phyloP scores from a whole-genome alignment of 176 grass and related monocot species.

The Elaeis guineensis region DNA sequence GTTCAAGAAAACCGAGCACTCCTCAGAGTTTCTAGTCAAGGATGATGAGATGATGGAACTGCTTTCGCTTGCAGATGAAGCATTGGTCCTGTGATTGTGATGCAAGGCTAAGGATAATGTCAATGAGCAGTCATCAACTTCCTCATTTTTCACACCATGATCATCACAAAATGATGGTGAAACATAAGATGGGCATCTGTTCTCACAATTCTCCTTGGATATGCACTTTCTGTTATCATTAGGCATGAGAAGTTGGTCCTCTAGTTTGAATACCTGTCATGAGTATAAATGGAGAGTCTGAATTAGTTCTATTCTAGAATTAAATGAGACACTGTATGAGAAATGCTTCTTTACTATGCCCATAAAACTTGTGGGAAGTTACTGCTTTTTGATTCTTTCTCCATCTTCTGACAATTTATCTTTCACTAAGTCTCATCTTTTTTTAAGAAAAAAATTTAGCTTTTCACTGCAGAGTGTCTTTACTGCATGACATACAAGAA shows the following conservation, averaged over 20 bases:
- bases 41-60: constrained; percentile 50
- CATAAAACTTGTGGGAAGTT: no score
- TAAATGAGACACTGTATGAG: no score
- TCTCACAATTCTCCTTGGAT: constrained; percentile 12
- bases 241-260: constrained; percentile 13
- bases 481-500: no score
- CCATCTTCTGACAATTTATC: no score
- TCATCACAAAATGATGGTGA: constrained; percentile 2
- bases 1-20: constrained; percentile 37
- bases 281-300: no score
- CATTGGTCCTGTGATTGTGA: constrained; percentile 2
- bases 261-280: constrained; percentile 27
- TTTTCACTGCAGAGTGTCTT: no score
- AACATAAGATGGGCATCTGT: neutral
- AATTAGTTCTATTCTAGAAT: no score
- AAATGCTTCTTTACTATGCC: no score
- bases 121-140: constrained; percentile 30
- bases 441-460: no score
- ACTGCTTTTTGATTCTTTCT: no score
- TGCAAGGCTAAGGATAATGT: constrained; percentile 52
- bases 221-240: neutral
- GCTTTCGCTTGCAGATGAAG: constrained; percentile 42
- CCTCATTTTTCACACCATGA: neutral
- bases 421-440: no score
- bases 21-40: constrained; percentile 36